A percentile compares a stretch with the other conserved stretches of the same genome.
phyloP scores from a whole-genome alignment of 768 basidiomycete species.

The Boletus rubropictus region DNA sequence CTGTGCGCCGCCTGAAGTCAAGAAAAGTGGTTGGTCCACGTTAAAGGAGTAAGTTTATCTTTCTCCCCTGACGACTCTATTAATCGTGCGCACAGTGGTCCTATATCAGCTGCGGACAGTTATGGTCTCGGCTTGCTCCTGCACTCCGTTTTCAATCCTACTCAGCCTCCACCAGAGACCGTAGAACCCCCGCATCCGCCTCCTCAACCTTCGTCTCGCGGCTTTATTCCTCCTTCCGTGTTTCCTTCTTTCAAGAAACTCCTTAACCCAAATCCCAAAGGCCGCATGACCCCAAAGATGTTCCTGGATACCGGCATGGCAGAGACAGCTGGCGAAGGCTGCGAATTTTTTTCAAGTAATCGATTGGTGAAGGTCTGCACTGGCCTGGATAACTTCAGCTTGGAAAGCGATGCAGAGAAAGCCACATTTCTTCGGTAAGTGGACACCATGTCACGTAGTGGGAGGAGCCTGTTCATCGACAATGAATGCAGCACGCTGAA shows the following conservation, averaged over 20 bases:
- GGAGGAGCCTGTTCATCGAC: background rate
- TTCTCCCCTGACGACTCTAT: background rate
- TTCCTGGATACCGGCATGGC: conserved; percentile 82
- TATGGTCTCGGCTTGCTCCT: conserved; percentile 87
- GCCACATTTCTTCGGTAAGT: conserved; percentile 58
- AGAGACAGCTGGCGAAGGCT: conserved; percentile 47
- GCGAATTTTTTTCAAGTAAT: conserved; percentile 81
- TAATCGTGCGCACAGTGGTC: conserved; percentile 30
- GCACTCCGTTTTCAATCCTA: conserved; percentile 83
- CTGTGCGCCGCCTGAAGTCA: conserved; percentile 80
- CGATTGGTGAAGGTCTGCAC: conserved; percentile 77
- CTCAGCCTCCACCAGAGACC: conserved; percentile 63
- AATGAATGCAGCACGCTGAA: conserved; percentile 57
- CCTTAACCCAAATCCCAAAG: conserved; percentile 82
- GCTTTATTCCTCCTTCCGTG: conserved; percentile 64
- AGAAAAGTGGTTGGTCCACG: conserved; percentile 76
- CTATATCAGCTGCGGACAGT: conserved; percentile 68
- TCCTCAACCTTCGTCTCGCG: conserved; percentile 69
- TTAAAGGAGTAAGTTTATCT: conserved; percentile 66
- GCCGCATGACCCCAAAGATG: conserved; percentile 65
- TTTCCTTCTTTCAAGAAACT: conserved; percentile 84
- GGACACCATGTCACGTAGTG: background rate
- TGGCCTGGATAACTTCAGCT: conserved; percentile 78
- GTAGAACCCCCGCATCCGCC: conserved; percentile 70
- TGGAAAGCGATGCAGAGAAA: conserved; percentile 80